Conservation (phyloP, 768 basidiomycete species). For the Russula olivacea region DNA sequence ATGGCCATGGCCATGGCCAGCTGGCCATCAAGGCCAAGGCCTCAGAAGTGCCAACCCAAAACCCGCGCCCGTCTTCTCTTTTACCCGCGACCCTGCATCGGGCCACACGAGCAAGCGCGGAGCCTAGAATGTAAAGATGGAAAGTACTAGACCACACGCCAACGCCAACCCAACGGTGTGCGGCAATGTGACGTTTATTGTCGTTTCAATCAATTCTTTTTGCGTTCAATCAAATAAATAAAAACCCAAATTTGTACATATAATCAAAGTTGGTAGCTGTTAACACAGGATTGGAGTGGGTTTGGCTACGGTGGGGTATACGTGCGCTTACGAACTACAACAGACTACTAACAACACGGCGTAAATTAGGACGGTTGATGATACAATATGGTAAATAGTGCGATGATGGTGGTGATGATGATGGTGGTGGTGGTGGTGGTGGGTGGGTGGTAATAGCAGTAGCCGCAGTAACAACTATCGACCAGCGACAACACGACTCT, state of each 20-base stretch:
- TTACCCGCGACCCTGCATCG: too few species aligned
- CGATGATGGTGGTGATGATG: background rate
- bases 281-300: background rate
- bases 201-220: too few species aligned
- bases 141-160: background rate
- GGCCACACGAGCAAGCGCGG: too few species aligned
- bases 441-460: too few species aligned
- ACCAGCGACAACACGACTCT: constrained; percentile 15
- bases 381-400: constrained; percentile 3
- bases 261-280: constrained; percentile 1
- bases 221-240: too few species aligned
- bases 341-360: background rate
- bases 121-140: too few species aligned
- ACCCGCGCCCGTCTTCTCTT: too few species aligned
- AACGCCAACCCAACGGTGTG: too few species aligned
- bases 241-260: constrained; percentile 8
- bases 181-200: background rate
- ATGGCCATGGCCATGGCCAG: too few species aligned
- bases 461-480: background rate
- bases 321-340: constrained; percentile 2
- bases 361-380: background rate
- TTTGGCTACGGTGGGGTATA: background rate
- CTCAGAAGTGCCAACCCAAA: too few species aligned
- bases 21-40: too few species aligned
- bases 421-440: background rate